Conservation (phyloP, 371 early-diverging fungal genomes). For the Entomophthora muscae region DNA sequence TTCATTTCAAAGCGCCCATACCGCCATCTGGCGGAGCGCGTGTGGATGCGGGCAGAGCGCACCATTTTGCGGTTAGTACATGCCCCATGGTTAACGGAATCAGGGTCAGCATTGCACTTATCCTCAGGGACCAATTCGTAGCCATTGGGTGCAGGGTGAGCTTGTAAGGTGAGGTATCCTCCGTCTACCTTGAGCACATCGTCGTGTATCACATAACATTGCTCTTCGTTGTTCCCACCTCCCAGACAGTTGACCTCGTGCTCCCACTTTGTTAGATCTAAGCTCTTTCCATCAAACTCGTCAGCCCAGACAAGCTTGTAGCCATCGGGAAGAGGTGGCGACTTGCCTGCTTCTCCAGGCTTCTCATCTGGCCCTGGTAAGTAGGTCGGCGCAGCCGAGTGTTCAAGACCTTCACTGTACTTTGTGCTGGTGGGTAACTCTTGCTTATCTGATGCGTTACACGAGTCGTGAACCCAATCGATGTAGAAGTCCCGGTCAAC, state of each 20-base stretch:
- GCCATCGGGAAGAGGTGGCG: constrained; percentile 2
- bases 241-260: constrained; percentile 7
- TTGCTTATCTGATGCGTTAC: neutral
- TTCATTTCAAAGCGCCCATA: constrained; percentile 44
- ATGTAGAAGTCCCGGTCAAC: neutral
- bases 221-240: constrained; percentile 9
- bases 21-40: neutral
- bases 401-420: neutral
- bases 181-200: constrained; percentile 6
- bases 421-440: neutral
- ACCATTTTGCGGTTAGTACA: constrained; percentile 6
- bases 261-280: constrained; percentile 4
- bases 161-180: neutral
- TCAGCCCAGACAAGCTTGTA: constrained; percentile 5
- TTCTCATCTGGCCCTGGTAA: too few species aligned
- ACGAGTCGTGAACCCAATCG: neutral
- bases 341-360: neutral
- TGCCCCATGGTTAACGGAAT: neutral
- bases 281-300: constrained; percentile 5
- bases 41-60: constrained; percentile 1
- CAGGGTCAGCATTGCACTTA: constrained; percentile 7
- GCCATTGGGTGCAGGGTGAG: neutral
- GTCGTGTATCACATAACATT: constrained; percentile 6
- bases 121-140: constrained; percentile 1
- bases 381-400: neutral